phyloP scores from a whole-genome alignment of 768 basidiomycete genomes.

The Tephrocybe rancida region DNA sequence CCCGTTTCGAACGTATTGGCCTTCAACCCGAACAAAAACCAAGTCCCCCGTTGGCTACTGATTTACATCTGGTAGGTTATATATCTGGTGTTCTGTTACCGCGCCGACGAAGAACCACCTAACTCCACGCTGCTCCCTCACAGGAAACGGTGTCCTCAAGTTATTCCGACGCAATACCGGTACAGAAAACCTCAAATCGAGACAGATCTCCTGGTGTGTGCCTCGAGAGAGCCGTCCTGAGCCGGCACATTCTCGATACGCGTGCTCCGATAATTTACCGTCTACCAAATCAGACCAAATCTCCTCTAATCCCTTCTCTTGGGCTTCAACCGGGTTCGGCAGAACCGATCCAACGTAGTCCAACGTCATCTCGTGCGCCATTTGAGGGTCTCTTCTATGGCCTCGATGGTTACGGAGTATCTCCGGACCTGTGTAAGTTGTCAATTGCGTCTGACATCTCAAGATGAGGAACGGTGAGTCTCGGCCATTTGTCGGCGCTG shows the following conservation, averaged over 20 bases:
- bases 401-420: background rate
- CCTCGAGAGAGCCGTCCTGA: background rate
- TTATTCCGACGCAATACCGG: background rate
- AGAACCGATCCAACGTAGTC: background rate
- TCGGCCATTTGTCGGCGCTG: background rate
- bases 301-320: background rate
- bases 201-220: background rate
- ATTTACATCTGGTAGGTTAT: no score
- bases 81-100: no score
- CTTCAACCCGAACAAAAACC: no score
- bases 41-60: no score
- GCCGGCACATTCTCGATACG: background rate
- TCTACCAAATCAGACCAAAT: background rate
- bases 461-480: no score
- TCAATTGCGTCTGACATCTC: background rate
- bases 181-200: background rate
- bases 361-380: background rate
- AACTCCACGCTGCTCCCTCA: no score
- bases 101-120: no score
- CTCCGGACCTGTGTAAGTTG: background rate
- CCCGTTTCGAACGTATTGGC: no score
- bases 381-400: background rate
- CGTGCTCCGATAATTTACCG: background rate
- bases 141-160: background rate
- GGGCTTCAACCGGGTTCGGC: background rate